These are phyloP conservation scores for Tuber borchii DNA, from an alignment of 495 filamentous ascomycete genomes.

Conservation along the genomic window DNA sequence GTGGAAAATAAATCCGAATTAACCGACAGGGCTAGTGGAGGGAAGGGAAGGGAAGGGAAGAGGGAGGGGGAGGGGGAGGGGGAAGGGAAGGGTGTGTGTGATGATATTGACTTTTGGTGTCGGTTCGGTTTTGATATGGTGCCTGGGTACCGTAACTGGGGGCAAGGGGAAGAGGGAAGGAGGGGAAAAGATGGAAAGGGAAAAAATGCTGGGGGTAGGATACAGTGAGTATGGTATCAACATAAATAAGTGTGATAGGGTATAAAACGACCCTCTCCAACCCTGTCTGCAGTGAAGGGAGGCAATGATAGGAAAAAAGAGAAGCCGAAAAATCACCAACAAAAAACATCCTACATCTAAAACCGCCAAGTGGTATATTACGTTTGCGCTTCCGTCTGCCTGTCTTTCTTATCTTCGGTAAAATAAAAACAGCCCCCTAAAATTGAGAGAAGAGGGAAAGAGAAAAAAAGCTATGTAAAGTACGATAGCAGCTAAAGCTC, in stretches of 20 bases:
- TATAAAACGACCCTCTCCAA: background rate
- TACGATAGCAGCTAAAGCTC: background rate
- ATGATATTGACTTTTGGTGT: background rate
- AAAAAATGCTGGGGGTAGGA: background rate
- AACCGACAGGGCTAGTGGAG: background rate
- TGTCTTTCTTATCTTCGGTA: background rate
- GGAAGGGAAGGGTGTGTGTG: background rate
- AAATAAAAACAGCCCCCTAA: background rate
- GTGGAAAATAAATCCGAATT: background rate
- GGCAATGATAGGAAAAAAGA: background rate
- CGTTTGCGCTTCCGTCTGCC: background rate
- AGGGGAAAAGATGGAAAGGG: no score
- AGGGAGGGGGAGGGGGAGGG: background rate
- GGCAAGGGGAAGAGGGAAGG: background rate
- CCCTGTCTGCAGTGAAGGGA: background rate
- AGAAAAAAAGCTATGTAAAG: background rate
- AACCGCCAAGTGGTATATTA: slow-evolving; percentile 5
- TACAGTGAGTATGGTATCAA: background rate
- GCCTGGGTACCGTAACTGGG: background rate
- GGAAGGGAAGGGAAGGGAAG: background rate
- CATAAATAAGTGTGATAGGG: background rate
- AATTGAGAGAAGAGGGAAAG: background rate
- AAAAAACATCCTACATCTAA: background rate
- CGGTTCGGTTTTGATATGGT: background rate
- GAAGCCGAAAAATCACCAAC: background rate